These are phyloP conservation scores for Elsinoe perseae DNA, from an alignment of 2,329 filamentous ascomycete species.

Conservation along the genomic window DNA sequence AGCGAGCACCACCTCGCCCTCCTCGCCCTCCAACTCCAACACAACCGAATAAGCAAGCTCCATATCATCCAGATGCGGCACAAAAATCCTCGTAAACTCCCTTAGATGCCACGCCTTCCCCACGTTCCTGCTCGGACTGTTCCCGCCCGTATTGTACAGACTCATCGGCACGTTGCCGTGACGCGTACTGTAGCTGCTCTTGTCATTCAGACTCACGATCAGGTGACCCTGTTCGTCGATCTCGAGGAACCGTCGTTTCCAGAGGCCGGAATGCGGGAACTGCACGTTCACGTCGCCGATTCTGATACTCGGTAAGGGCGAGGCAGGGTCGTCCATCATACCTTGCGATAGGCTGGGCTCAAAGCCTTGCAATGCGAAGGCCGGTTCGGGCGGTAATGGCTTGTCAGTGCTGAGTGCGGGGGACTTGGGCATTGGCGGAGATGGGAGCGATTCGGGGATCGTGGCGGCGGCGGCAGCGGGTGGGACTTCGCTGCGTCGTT, in stretches of 20 bases:
- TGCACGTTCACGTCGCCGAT: conserved; percentile 93
- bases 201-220: conserved; percentile 49
- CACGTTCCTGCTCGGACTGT: neutral
- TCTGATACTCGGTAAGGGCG: conserved; percentile 49
- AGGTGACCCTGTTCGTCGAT: conserved; percentile 79
- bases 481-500: conserved; percentile 25
- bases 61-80: conserved; percentile 12
- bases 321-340: neutral
- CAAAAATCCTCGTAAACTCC: neutral
- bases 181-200: neutral
- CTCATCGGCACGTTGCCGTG: conserved; percentile 11
- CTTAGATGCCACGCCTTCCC: conserved; percentile 4
- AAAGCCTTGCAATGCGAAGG: neutral
- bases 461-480: neutral
- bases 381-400: neutral
- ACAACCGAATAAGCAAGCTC: conserved; percentile 12
- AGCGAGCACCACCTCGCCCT: conserved; percentile 7
- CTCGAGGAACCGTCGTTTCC: conserved; percentile 86
- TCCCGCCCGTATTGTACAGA: neutral
- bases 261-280: conserved; percentile 86
- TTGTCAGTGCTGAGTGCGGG: conserved; percentile 1
- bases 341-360: conserved; percentile 8
- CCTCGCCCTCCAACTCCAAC: conserved; percentile 8
- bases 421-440: neutral
- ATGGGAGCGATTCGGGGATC: neutral